Conservation (phyloP, 2,329 filamentous ascomycete species). For the Diplodia mutila region DNA sequence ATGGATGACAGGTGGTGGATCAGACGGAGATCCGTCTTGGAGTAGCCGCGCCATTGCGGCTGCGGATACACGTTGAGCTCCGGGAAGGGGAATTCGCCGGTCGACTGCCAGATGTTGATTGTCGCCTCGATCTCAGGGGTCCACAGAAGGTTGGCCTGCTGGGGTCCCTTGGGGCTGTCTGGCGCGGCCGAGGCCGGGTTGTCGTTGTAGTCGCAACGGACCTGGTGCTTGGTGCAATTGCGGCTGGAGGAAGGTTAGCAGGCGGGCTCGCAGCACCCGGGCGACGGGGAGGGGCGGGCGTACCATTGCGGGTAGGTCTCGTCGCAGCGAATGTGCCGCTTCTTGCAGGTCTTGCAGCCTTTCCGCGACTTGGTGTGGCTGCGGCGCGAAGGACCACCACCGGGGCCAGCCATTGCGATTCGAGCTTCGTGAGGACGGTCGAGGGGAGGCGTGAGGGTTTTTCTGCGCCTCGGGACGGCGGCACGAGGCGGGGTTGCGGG, state of each 20-base stretch:
- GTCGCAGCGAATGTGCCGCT: constrained; percentile 95
- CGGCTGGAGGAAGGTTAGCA: constrained; percentile 60
- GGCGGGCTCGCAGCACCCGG: not conserved
- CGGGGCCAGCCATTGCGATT: constrained; percentile 79
- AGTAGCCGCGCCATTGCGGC: constrained; percentile 72
- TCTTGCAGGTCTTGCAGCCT: constrained; percentile 97
- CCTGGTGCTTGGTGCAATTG: constrained; percentile 99
- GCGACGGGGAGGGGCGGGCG: constrained; percentile 32
- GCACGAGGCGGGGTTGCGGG: constrained; percentile 20
- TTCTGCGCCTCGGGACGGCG: constrained; percentile 11
- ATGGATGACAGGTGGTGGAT: constrained; percentile 89
- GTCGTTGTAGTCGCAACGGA: constrained; percentile 97
- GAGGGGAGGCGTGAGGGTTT: constrained; percentile 14
- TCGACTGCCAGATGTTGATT: constrained; percentile 81
- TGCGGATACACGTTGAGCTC: constrained; percentile 76
- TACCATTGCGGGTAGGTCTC: constrained; percentile 98
- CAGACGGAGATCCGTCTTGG: constrained; percentile 78
- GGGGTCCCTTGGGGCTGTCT: constrained; percentile 55
- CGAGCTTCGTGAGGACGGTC: not conserved
- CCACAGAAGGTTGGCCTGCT: constrained; percentile 73
- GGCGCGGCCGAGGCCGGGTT: constrained; percentile 68
- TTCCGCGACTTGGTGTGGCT: constrained; percentile 99
- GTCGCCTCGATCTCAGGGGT: constrained; percentile 81
- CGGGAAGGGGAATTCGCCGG: constrained; percentile 83
- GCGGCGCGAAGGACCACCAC: constrained; percentile 84